Evolutionary conservation across 345 rosid species (phyloP).

Genomic region (Theobroma cacao): DNA sequence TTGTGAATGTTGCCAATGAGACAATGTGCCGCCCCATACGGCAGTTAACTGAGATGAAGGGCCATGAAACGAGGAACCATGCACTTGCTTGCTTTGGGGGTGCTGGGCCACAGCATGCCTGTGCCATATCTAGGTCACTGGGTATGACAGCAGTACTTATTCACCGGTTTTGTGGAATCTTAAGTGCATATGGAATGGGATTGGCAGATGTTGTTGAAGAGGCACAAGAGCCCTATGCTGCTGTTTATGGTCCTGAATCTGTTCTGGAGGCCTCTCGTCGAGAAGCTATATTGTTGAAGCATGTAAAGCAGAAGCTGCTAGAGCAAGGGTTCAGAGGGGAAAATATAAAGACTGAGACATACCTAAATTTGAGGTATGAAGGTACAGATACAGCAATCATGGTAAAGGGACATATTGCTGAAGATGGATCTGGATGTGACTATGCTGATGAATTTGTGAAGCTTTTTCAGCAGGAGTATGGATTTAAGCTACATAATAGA

Average conservation of each 20-base stretch:
- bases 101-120: slow-evolving; percentile 98
- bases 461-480: slow-evolving; percentile 89
- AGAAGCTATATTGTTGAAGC: slow-evolving; percentile 48
- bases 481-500: slow-evolving; percentile 82
- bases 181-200: slow-evolving; percentile 99
- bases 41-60: slow-evolving; percentile 96
- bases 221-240: slow-evolving; percentile 90
- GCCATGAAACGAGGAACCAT: slow-evolving; percentile 92
- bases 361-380: slow-evolving; percentile 81
- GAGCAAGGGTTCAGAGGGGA: slow-evolving; percentile 76
- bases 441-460: slow-evolving; percentile 71
- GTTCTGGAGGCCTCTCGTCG: slow-evolving; percentile 65
- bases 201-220: slow-evolving; percentile 97
- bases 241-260: slow-evolving; percentile 69
- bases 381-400: slow-evolving; percentile 98
- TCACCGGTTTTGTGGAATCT: slow-evolving; percentile 85
- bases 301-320: slow-evolving; percentile 62
- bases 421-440: slow-evolving; percentile 47
- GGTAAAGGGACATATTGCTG: slow-evolving; percentile 59
- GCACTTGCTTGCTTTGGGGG: slow-evolving; percentile 98
- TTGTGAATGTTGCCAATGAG: slow-evolving; percentile 93
- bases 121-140: slow-evolving; percentile 89
- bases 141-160: slow-evolving; percentile 92
- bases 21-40: slow-evolving; percentile 98
- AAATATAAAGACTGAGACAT: slow-evolving; percentile 68